Evolutionary conservation across 305 asterid species (phyloP), one percentile per base, ranked within the genome.

Genomic region (Solanum chacoense): DNA sequence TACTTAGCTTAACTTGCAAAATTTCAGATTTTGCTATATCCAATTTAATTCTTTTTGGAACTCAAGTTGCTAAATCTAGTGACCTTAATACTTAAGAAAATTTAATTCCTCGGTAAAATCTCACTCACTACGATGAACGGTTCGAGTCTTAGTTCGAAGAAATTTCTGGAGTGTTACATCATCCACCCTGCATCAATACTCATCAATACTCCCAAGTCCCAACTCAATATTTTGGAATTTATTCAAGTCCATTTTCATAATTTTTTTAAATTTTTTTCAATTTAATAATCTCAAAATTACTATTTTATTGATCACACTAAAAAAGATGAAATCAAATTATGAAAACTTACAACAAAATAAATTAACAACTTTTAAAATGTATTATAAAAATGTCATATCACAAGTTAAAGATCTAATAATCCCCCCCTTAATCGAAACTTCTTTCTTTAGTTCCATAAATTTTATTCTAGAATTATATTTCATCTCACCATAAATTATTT

Each of bases 361-460:
- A 80, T 2, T 16, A 42, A 80, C 3, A 6, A 40, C 12, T 40
- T 38, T 26, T 14, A 14, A 13, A 40, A 14, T 80, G 9, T 28
- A 26, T 40, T 26, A 13, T 1, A 24, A 12, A 79, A 38, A 78
- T 24, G 2, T 7, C 4, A n/a, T n/a, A 22, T 37, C n/a, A 78
- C 18, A 12, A 24, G 13, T n/a, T 37, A 24, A 2, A 37, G 24
- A 2, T 13, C 35, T 78, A 38, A 12, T 78, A 37, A 37, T 37
- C n/a, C n/a, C 4, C 4, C 2, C 14, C 0, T 9, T 13, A 2
- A 10, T n/a, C 1, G 22, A 37, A 36, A 34, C 11, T 8, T 12
- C 13, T 38, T 38, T 24, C 28, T 78, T 24, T 37, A 37, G n/a
- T 37, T 13, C 35, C 35, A 38, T 78, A 24, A 65, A 26, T 79